Conservation (phyloP, 2,329 filamentous ascomycete species). For the Lachnellula arida region DNA sequence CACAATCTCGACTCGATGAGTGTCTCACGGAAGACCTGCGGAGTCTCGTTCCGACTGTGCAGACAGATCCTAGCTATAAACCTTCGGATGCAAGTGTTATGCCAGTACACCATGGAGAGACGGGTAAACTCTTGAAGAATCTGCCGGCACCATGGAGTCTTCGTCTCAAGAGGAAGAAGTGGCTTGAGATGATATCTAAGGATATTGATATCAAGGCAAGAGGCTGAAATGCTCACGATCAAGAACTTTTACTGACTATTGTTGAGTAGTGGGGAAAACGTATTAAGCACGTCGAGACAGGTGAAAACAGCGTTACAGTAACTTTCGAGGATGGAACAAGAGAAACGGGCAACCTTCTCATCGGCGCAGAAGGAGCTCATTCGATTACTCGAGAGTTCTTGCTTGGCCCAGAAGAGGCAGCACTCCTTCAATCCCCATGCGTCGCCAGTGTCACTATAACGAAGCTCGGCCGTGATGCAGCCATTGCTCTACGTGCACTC, state of each 20-base stretch:
- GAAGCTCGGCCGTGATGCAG: constrained; percentile 42
- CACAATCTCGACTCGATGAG: constrained; percentile 29
- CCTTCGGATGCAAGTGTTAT: constrained; percentile 22
- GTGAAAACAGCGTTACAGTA: constrained; percentile 10
- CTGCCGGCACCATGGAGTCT: constrained; percentile 28
- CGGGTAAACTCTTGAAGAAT: constrained; percentile 24
- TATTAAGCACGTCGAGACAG: constrained; percentile 15
- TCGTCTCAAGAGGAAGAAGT: constrained; percentile 27
- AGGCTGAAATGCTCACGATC: not conserved
- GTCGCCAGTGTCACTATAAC: constrained; percentile 37
- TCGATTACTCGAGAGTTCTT: constrained; percentile 83
- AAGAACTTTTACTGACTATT: not conserved
- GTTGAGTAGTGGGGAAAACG: constrained; percentile 22
- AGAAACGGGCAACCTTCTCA: constrained; percentile 60
- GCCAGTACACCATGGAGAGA: constrained; percentile 26
- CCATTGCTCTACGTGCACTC: constrained; percentile 48
- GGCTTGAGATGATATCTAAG: constrained; percentile 25
- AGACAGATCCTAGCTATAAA: constrained; percentile 26
- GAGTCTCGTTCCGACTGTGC: constrained; percentile 20
- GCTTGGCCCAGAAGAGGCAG: constrained; percentile 47
- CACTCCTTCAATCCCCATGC: constrained; percentile 33
- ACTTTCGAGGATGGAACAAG: constrained; percentile 35
- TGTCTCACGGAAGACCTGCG: constrained; percentile 26
- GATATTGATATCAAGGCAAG: constrained; percentile 30
- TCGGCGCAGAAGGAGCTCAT: constrained; percentile 90